Base-by-base conservation (phyloP, 306 rosid species). In the Prunus armeniaca region DNA sequence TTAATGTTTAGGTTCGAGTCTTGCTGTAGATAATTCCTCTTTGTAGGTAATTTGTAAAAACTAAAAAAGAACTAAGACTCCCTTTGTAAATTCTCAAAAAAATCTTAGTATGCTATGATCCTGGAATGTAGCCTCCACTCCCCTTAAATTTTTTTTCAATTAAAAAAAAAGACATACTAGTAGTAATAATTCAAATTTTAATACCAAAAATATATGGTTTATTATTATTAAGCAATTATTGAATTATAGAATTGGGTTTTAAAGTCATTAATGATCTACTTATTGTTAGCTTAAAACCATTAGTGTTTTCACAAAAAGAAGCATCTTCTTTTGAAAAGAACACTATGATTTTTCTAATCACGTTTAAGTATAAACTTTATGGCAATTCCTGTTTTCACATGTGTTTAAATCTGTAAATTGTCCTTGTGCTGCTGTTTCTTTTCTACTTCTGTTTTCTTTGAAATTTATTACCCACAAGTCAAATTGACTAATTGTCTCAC, bases 11-110 rank as follows among this genome's bases (percentile, higher is more conserved):
- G 8, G 2, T 34, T 34, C 0, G 8, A 34, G 2, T 34, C 0
- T 34, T 6, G 2, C 0, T 6, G 8, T 0, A 0, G 8, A 34
- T 0, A 34, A 34, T 34, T 0, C 0, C 0, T 34, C 1, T 34
- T 34, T 0, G 1, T 1, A 0, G 2, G 8, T 34, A 34, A 34
- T 34, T 34, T 34, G 8, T 34, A 34, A 34, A 34, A 34, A 34
- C 7, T 32, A 5, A 32, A 32, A 32, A 32, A 32, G 0, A 0
- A 0, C 0, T 32, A 32, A 32, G 38, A 32, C 38, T 32, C 6
- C 6, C 0, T 32, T 1, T 32, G 1, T 32, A 32, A 32, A 6
- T 32, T 5, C 6, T 32, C 38, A 32, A 32, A 32, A 1, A 32
- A 1, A 1, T 0, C 1, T 32, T 32, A 32, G 0, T 5, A 34